Base-by-base conservation (phyloP, 805 yeast genomes). In the Wickerhamiella nectarea region DNA sequence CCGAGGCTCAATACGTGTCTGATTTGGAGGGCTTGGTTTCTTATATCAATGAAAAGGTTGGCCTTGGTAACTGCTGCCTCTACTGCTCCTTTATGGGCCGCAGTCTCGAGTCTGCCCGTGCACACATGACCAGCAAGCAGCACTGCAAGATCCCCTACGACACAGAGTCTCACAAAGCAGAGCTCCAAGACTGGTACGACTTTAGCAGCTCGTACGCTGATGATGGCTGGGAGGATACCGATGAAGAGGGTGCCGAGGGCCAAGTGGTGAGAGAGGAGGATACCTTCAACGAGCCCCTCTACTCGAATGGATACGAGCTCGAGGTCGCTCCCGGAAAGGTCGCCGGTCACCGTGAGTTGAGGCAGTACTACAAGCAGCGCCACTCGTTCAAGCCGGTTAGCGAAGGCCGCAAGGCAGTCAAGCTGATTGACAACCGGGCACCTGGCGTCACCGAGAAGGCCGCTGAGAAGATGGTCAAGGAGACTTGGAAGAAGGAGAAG, bases 81-180 rank as follows among this genome's bases (percentile, higher is more conserved):
- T 72, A 75, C 43, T 91, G 99, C 60, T 68, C 69, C 25, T 91
- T 78, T 58, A 80, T 82, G 60, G 97, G 97, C n/a, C 72, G 74
- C 48, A 75, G 76, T 43, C 57, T 89, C 24, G 93, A 83, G 55
- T 81, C 94, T 48, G 86, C 83, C 9, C 77, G 95, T 52, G 91
- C 84, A 35, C 99, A 91, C 61, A 79, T 85, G 81, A 54, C 69
- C 4, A 71, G 80, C 7, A 91, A 91, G 61, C 76, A 85, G 46
- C 99, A 91, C 61, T 80, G 89, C 65, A 74, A 76, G 56, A 71
- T 91, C 48, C 96, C 97, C 0, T 91, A 81, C 61, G 97, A 91
- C 54, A 62, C 75, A 0, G 79, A 75, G 43, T 79, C 78, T 46
- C 94, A 91, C 55, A 76, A 77, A 56, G 70, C 76, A 38, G 80